Conservation (phyloP, 148 eudicot species). For the Bassia scoparia region DNA sequence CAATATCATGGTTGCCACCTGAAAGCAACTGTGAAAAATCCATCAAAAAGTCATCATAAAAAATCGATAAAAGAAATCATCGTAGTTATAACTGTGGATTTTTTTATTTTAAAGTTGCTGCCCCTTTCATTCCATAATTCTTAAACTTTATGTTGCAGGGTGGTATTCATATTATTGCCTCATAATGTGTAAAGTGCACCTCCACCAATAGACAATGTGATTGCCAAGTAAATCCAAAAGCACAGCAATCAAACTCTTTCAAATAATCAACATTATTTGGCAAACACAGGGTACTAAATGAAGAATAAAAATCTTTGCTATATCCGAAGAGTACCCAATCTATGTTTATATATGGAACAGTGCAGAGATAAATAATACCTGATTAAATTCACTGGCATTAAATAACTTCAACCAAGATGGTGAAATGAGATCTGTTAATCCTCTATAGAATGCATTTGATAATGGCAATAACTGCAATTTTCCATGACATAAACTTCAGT, state of each 20-base stretch:
- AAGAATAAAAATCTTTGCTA: background rate
- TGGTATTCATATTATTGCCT: too few species aligned
- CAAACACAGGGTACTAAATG: background rate
- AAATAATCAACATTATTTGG: background rate
- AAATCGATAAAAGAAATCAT: background rate
- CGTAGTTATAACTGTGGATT: background rate
- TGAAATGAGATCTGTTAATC: constrained; percentile 87
- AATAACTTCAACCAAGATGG: constrained; percentile 92
- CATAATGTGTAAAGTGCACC: too few species aligned
- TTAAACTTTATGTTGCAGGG: too few species aligned
- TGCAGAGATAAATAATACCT: constrained; percentile 43
- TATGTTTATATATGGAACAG: background rate
- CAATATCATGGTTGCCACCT: constrained; percentile 90
- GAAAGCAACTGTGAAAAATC: constrained; percentile 62
- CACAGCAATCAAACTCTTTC: background rate
- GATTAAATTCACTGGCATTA: constrained; percentile 98
- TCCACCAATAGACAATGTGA: too few species aligned
- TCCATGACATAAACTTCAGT: constrained; percentile 12
- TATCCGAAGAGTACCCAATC: background rate
- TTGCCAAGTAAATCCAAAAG: constrained; percentile 1
- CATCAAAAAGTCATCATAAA: background rate
- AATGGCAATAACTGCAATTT: constrained; percentile 70
- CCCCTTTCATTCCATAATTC: too few species aligned
- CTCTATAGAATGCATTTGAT: constrained; percentile 89
- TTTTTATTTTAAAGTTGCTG: too few species aligned